Conservation (phyloP, 2,329 filamentous ascomycete genomes). For the Trichophyton equinum region DNA sequence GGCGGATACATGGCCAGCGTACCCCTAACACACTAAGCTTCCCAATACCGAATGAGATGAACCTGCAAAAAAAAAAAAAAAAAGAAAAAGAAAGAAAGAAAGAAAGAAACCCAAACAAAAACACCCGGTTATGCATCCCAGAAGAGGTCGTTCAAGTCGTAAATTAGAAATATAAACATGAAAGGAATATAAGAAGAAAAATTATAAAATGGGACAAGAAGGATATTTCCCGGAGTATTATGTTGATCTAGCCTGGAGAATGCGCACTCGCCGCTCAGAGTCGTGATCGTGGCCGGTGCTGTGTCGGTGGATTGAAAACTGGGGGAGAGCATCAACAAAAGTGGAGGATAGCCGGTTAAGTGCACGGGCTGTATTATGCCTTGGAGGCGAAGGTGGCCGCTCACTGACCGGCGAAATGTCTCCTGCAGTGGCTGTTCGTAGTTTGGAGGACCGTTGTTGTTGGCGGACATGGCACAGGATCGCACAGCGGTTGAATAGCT, state of each 20-base stretch:
- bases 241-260: neutral
- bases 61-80: neutral
- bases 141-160: neutral
- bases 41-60: neutral
- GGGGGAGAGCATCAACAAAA: neutral
- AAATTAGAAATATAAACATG: neutral
- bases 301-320: neutral
- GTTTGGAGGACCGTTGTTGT: constrained; percentile 47
- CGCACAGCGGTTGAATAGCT: constrained; percentile 65
- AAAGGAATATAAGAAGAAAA: neutral
- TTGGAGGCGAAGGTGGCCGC: neutral
- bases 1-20: neutral
- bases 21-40: neutral
- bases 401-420: constrained; percentile 3
- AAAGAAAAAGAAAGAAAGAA: no score
- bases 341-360: neutral
- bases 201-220: neutral
- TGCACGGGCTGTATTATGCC: neutral
- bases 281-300: neutral
- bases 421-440: constrained; percentile 40
- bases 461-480: constrained; percentile 44
- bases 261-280: neutral
- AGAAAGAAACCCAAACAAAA: neutral
- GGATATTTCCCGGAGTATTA: neutral
- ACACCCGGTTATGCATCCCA: neutral